Conservation (phyloP, 306 rosid genomes). For the Benincasa hispida region DNA sequence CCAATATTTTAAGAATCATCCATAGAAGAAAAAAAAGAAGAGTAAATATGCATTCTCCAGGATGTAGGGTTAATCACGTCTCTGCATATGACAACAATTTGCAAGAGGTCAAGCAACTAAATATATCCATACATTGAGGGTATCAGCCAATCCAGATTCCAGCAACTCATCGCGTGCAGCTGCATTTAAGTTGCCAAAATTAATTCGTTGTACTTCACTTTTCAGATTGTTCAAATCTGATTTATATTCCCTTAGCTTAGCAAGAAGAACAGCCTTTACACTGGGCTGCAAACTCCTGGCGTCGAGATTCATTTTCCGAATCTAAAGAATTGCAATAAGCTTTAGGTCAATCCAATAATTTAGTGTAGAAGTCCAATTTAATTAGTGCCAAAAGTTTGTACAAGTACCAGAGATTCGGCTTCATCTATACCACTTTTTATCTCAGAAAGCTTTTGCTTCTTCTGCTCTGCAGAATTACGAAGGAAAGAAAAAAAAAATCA, state of each 20-base stretch:
- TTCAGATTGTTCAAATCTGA: conserved; percentile 88
- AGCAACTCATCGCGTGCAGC: conserved; percentile 82
- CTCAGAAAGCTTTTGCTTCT: conserved; percentile 80
- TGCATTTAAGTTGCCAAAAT: conserved; percentile 52
- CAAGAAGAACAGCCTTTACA: conserved; percentile 66
- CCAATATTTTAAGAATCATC: not conserved
- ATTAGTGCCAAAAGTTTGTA: conserved; percentile 4
- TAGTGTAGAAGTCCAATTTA: not conserved
- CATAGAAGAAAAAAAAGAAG: not conserved
- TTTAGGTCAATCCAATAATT: not conserved
- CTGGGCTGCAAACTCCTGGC: conserved; percentile 94
- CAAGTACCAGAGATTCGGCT: conserved; percentile 71
- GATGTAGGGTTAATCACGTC: not conserved
- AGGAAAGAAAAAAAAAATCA: not conserved
- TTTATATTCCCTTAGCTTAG: conserved; percentile 86
- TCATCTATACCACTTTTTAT: conserved; percentile 74
- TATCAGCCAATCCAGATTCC: conserved; percentile 94
- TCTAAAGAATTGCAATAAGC: conserved; percentile 31
- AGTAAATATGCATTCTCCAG: not conserved
- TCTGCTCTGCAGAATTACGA: conserved; percentile 56
- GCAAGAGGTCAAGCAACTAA: not conserved
- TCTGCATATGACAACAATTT: not conserved
- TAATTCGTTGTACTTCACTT: conserved; percentile 66
- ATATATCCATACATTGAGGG: conserved; percentile 51
- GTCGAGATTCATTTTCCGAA: conserved; percentile 83